phyloP scores from a whole-genome alignment of 2,329 filamentous ascomycete genomes.

The Colletotrichum agaves region DNA sequence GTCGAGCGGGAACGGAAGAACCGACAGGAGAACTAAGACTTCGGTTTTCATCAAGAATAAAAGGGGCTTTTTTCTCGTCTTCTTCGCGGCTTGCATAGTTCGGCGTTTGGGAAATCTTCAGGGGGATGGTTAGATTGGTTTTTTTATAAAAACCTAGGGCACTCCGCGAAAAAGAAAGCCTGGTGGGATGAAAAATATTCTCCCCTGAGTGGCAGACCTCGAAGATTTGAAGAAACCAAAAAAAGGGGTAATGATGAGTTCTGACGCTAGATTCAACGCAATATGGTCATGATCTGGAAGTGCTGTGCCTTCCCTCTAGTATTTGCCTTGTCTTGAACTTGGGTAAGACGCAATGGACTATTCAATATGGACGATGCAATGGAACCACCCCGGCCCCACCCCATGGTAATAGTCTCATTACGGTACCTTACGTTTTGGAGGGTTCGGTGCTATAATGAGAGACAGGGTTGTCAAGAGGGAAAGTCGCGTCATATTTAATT shows the following conservation, averaged over 20 bases:
- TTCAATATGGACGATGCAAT: too few relatives aligned
- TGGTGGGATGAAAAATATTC: constrained; percentile 31
- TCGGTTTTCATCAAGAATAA: constrained; percentile 8
- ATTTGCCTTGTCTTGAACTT: background rate
- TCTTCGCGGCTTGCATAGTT: constrained; percentile 55
- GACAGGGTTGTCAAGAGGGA: too few relatives aligned
- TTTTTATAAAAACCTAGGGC: constrained; percentile 37
- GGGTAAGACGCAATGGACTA: too few relatives aligned
- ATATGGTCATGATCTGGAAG: constrained; percentile 25
- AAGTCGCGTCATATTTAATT: too few relatives aligned
- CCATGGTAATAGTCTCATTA: too few relatives aligned
- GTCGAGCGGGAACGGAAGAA: constrained; percentile 85
- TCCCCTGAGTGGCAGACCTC: constrained; percentile 8
- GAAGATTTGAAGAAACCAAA: constrained; percentile 29
- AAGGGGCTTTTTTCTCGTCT: constrained; percentile 34
- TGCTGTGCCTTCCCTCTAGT: background rate
- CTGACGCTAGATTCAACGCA: constrained; percentile 26
- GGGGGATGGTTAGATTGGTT: constrained; percentile 39
- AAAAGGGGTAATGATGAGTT: constrained; percentile 35
- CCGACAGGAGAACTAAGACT: constrained; percentile 42
- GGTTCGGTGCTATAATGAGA: too few relatives aligned
- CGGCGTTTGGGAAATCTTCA: constrained; percentile 49
- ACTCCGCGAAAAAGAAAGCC: constrained; percentile 34
- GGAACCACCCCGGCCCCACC: too few relatives aligned
- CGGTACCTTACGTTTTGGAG: too few relatives aligned